phyloP scores from a whole-genome alignment of 441 rosid species.

The Hura crepitans region DNA sequence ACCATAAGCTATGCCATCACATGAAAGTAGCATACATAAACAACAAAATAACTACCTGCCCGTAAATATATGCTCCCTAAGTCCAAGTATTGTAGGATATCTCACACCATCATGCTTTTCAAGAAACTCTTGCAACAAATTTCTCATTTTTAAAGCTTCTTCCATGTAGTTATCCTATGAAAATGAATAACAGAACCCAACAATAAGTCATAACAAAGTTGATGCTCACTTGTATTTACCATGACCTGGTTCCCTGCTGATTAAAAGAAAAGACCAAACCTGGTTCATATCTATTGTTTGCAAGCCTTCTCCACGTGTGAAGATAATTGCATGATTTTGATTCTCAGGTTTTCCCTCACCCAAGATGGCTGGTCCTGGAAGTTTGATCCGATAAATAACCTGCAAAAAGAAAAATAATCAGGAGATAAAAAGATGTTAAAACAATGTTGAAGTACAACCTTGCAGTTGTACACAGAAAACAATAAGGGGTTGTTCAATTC shows the following conservation, averaged over 20 bases:
- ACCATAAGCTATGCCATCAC: constrained; percentile 1
- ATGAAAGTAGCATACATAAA: constrained; percentile 14
- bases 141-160: constrained; percentile 99
- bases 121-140: constrained; percentile 92
- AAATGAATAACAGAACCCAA: constrained; percentile 17
- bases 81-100: constrained; percentile 89
- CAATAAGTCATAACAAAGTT: constrained; percentile 14
- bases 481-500: not conserved
- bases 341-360: constrained; percentile 99
- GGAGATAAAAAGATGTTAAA: not conserved
- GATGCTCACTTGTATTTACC: constrained; percentile 5
- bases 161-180: constrained; percentile 98
- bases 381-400: constrained; percentile 93
- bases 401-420: constrained; percentile 24
- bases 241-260: not conserved
- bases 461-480: not conserved
- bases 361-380: constrained; percentile 96
- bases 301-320: constrained; percentile 98
- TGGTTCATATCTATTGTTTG: constrained; percentile 99
- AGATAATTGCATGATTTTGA: constrained; percentile 98
- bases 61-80: constrained; percentile 98
- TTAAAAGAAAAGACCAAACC: constrained; percentile 31
- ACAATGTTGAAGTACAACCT: not conserved
- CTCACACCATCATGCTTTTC: constrained; percentile 93
- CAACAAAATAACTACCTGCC: constrained; percentile 60